Evolutionary conservation across 805 yeast species (phyloP).

Genomic region (Candida oleophila): DNA sequence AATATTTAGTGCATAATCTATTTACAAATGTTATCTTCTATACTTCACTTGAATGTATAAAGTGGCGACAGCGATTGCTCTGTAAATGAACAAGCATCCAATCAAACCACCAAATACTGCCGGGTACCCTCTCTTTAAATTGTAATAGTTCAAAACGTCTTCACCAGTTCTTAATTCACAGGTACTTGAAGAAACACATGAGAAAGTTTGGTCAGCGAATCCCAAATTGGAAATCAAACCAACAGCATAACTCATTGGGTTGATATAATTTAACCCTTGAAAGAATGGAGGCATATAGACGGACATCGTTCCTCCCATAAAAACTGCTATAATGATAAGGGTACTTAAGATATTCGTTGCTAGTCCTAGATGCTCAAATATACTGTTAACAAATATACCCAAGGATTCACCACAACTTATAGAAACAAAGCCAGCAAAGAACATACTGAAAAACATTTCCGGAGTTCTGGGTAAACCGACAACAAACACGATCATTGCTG

Average conservation of each 20-base stretch:
- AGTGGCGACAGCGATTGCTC: constrained; percentile 27
- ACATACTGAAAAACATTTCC: constrained; percentile 63
- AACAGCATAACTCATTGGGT: constrained; percentile 74
- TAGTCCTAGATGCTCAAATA: constrained; percentile 73
- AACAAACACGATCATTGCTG: constrained; percentile 63
- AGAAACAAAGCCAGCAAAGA: constrained; percentile 51
- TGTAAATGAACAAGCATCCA: constrained; percentile 33
- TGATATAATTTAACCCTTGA: constrained; percentile 69
- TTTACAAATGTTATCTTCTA: not conserved
- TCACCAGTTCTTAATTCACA: constrained; percentile 32
- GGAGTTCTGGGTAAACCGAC: constrained; percentile 72
- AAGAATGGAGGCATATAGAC: constrained; percentile 69
- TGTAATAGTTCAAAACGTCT: constrained; percentile 30
- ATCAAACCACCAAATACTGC: constrained; percentile 34
- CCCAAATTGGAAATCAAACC: constrained; percentile 59
- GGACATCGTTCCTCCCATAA: constrained; percentile 85
- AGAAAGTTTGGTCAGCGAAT: constrained; percentile 48
- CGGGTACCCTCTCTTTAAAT: constrained; percentile 24
- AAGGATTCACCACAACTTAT: constrained; percentile 80
- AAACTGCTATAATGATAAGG: constrained; percentile 65
- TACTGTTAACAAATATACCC: constrained; percentile 76
- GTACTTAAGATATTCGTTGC: constrained; percentile 74
- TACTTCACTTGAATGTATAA: constrained; percentile 27
- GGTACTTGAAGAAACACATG: constrained; percentile 34
- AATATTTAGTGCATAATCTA: not conserved